These are phyloP conservation scores for Leccinellum rugosiceps DNA, from an alignment of 768 basidiomycete genomes.

Conservation along the genomic window DNA sequence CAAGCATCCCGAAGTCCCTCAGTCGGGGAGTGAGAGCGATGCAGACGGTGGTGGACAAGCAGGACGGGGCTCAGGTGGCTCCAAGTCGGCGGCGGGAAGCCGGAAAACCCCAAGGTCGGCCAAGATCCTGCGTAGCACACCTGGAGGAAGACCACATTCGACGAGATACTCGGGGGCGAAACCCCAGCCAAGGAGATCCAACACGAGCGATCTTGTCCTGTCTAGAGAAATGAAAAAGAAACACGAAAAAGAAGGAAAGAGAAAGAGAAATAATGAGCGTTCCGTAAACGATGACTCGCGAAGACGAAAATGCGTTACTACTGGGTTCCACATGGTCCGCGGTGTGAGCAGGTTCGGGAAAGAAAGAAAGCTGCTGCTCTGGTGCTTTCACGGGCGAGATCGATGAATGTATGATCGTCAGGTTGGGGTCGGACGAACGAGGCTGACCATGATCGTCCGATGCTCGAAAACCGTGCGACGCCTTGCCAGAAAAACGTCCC, in stretches of 20 bases:
- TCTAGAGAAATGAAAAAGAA: slow-evolving; percentile 37
- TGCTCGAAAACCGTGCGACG: background rate
- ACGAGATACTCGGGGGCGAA: slow-evolving; percentile 48
- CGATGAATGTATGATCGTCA: no score
- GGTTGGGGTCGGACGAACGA: background rate
- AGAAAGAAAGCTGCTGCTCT: no score
- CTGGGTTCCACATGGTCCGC: background rate
- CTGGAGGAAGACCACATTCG: slow-evolving; percentile 40
- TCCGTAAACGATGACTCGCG: background rate
- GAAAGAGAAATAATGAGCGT: background rate
- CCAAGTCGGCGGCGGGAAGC: no score
- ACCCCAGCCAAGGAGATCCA: slow-evolving; percentile 56
- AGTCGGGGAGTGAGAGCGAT: background rate
- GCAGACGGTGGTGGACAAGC: background rate
- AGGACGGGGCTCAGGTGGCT: no score
- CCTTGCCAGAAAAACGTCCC: background rate
- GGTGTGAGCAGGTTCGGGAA: background rate
- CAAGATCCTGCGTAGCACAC: slow-evolving; percentile 39
- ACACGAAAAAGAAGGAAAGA: no score
- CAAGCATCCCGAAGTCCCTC: background rate
- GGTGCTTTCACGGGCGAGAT: no score
- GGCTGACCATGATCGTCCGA: background rate
- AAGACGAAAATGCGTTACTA: slow-evolving; percentile 4
- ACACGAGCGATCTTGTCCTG: slow-evolving; percentile 44
- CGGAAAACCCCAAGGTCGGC: slow-evolving; percentile 37